These are phyloP conservation scores for Anastatica hierochuntica DNA, from an alignment of 345 rosid species.

Conservation along the genomic window DNA sequence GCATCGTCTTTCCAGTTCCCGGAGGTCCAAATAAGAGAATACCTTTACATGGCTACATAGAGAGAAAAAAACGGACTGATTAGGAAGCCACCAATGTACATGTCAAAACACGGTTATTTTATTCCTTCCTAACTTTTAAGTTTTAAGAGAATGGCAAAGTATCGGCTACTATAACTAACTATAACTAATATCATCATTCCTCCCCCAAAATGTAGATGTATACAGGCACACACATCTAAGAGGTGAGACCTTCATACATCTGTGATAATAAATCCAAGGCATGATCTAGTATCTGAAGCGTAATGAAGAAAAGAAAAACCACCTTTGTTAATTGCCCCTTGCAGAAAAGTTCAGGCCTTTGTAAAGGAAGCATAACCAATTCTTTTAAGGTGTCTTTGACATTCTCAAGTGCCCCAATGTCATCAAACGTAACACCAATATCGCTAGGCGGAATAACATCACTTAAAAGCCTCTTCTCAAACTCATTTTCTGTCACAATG, in stretches of 20 bases:
- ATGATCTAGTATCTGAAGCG: neutral
- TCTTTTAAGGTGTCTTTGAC: slow-evolving; percentile 87
- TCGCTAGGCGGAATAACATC: slow-evolving; percentile 82
- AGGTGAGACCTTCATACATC: neutral
- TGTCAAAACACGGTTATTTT: too few relatives aligned
- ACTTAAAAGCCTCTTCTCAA: slow-evolving; percentile 58
- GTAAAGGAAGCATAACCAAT: slow-evolving; percentile 88
- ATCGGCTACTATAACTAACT: neutral
- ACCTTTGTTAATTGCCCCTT: slow-evolving; percentile 87
- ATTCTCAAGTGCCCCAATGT: slow-evolving; percentile 85
- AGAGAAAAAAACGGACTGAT: neutral
- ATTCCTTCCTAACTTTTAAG: too few relatives aligned
- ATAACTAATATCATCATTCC: neutral
- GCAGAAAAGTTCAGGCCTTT: slow-evolving; percentile 85
- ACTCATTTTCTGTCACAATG: slow-evolving; percentile 72
- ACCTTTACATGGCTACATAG: slow-evolving; percentile 79
- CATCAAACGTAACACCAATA: slow-evolving; percentile 85
- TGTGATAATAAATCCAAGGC: too few relatives aligned
- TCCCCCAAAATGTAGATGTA: neutral
- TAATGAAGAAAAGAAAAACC: neutral
- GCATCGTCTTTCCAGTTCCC: slow-evolving; percentile 99
- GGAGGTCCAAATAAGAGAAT: slow-evolving; percentile 96
- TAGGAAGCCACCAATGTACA: neutral
- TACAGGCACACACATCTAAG: neutral
- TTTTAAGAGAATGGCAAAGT: neutral